Conservation (phyloP, 2,329 filamentous ascomycete species). For the Aspergillus aculeatus region DNA sequence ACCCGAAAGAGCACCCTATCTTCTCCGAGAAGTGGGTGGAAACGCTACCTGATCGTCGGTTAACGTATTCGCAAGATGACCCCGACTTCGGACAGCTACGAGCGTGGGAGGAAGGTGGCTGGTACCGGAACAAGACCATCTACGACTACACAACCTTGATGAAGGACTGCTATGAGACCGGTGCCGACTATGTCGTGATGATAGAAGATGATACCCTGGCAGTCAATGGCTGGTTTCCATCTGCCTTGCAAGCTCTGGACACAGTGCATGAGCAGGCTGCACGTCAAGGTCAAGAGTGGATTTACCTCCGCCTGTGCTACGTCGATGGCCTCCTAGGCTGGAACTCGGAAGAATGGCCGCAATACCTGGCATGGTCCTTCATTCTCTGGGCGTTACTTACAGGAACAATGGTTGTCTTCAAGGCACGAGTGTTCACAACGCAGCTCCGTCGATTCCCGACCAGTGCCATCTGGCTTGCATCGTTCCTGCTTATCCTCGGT, state of each 20-base stretch:
- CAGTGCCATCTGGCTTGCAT: slow-evolving; percentile 23
- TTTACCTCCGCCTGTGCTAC: slow-evolving; percentile 48
- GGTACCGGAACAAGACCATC: slow-evolving; percentile 39
- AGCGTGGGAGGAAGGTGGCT: slow-evolving; percentile 14
- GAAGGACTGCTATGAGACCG: slow-evolving; percentile 37
- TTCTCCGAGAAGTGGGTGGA: slow-evolving; percentile 43
- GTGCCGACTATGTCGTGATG: slow-evolving; percentile 43
- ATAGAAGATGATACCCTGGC: slow-evolving; percentile 49
- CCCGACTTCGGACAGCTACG: slow-evolving; percentile 20
- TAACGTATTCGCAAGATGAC: slow-evolving; percentile 35
- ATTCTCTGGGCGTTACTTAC: slow-evolving; percentile 15
- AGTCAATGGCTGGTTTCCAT: slow-evolving; percentile 46
- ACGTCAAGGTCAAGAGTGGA: slow-evolving; percentile 16
- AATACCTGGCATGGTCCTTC: slow-evolving; percentile 35
- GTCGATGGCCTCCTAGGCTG: slow-evolving; percentile 46
- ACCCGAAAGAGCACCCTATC: slow-evolving; percentile 39
- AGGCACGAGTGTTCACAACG: slow-evolving; percentile 10
- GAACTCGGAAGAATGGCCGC: slow-evolving; percentile 42
- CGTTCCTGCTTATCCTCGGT: slow-evolving; percentile 27
- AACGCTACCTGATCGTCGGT: slow-evolving; percentile 39
- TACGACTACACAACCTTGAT: slow-evolving; percentile 47
- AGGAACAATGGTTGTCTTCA: background rate
- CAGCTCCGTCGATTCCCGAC: slow-evolving; percentile 17
- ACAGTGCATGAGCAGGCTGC: slow-evolving; percentile 22
- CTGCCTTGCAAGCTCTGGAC: slow-evolving; percentile 37